phyloP scores from a whole-genome alignment of 192 early-diverging fungal genomes.

The Coemansia sp. region DNA sequence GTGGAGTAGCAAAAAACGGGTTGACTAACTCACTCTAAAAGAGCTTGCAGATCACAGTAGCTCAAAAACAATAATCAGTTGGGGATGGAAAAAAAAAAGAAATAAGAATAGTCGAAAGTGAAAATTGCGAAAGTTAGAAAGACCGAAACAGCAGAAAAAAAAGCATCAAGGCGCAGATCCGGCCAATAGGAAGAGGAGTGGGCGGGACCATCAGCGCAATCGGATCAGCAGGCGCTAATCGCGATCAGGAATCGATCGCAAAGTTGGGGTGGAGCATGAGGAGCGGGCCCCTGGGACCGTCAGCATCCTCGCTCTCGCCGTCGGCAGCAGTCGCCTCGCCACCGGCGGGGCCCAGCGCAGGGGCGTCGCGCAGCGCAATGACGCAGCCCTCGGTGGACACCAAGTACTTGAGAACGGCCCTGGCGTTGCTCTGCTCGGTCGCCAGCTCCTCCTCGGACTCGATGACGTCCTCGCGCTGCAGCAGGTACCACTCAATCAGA shows the following conservation, averaged over 20 bases:
- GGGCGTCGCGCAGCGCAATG: slow-evolving; percentile 38
- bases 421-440: slow-evolving; percentile 61
- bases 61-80: too few species aligned
- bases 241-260: slow-evolving; percentile 35
- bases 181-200: not conserved
- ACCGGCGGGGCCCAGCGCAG: not conserved
- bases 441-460: slow-evolving; percentile 63
- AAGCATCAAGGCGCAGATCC: too few species aligned
- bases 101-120: too few species aligned
- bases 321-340: not conserved
- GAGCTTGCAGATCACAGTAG: too few species aligned
- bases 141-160: not conserved
- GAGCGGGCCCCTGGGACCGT: slow-evolving; percentile 24
- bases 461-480: slow-evolving; percentile 62
- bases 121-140: too few species aligned
- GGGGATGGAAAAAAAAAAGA: not conserved
- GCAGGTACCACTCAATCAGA: slow-evolving; percentile 74
- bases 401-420: slow-evolving; percentile 68
- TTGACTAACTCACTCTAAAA: too few species aligned
- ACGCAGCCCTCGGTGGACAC: slow-evolving; percentile 62
- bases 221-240: not conserved
- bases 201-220: not conserved
- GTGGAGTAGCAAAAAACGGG: too few species aligned
- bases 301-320: not conserved
- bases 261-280: slow-evolving; percentile 57